Evolutionary conservation across 192 early-diverging fungal species (phyloP), one percentile per base, ranked within the genome.

Genomic region (Geranomyces michiganensis): DNA sequence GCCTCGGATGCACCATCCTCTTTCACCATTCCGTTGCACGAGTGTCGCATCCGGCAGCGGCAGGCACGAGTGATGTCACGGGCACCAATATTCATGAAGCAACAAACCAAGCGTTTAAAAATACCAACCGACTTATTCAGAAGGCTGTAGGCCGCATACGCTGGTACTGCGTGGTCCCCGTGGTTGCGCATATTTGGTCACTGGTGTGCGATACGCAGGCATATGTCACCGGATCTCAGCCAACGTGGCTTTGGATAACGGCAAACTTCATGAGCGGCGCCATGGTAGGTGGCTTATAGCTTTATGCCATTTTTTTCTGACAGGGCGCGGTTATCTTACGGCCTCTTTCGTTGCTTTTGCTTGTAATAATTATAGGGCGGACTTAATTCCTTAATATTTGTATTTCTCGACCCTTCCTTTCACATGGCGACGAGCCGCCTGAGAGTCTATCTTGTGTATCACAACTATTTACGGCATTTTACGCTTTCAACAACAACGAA

Each of bases 111-210:
- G 27, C 58, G 5, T 64, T 64, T 29, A 22, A 15, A 5, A 64
- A 72, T 3, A 72, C 70, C 13, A 45, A 72, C 5, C 17, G 62
- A 26, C 45, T 72, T 41, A 30, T 72, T 27, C 41, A 61, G 13
- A 8, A 27, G 0, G 70, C 62, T 2, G 70, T 72, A 4, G 26
- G n/a, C 31, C 36, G 70, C 1, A 64, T 72, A 10, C 22, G 29
- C 6, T 64, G 46, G 27, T 72, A 72, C 70, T 72, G 70, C 41
- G 45, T 53, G 14, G 62, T 65, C 2, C 70, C 70, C 2, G 1
- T 72, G 0, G 22, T 72, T 9, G 46, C 70, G 19, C 70, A 72
- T 1, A 33, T 64, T 8, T 72, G 22, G 46, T 48, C 70, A 19
- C 21, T 72, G 27, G 43, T 47, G 14, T 32, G 27, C 27, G 70